Evolutionary conservation across 345 rosid species (phyloP).

Genomic region (Mallotus nudiflorus): DNA sequence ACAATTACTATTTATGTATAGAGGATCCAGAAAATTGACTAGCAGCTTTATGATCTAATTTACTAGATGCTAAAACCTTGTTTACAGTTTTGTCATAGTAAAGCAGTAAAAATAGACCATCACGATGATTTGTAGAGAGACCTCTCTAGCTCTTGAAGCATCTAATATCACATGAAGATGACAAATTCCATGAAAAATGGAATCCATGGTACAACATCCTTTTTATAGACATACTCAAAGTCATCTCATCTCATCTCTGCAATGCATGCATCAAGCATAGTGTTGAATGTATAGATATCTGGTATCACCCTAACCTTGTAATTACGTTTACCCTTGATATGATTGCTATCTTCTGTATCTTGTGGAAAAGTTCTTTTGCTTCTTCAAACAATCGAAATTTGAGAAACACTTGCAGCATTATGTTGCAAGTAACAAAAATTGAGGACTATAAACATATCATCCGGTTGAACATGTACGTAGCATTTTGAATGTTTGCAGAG

Average conservation of each 20-base stretch:
- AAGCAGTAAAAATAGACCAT: not conserved
- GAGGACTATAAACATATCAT: slow-evolving; percentile 78
- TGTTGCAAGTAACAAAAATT: slow-evolving; percentile 80
- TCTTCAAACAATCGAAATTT: slow-evolving; percentile 68
- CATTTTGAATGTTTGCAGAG: slow-evolving; percentile 58
- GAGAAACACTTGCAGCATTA: slow-evolving; percentile 77
- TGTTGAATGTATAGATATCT: slow-evolving; percentile 73
- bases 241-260: slow-evolving; percentile 73
- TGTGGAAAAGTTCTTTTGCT: slow-evolving; percentile 62
- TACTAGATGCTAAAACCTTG: not conserved
- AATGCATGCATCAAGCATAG: slow-evolving; percentile 68
- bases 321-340: slow-evolving; percentile 41
- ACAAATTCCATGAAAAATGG: slow-evolving; percentile 77
- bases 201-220: slow-evolving; percentile 67
- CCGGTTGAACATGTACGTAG: slow-evolving; percentile 55
- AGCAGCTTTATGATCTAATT: not conserved
- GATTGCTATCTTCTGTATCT: slow-evolving; percentile 54
- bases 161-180: slow-evolving; percentile 74
- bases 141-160: slow-evolving; percentile 86
- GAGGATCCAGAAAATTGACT: not conserved
- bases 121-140: slow-evolving; percentile 17
- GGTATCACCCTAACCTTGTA: slow-evolving; percentile 54
- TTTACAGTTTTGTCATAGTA: slow-evolving; percentile 5
- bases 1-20: not conserved
- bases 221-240: slow-evolving; percentile 52